Evolutionary conservation across 176 grass and related monocot species (phyloP).

Genomic region (Metroxylon sagu): DNA sequence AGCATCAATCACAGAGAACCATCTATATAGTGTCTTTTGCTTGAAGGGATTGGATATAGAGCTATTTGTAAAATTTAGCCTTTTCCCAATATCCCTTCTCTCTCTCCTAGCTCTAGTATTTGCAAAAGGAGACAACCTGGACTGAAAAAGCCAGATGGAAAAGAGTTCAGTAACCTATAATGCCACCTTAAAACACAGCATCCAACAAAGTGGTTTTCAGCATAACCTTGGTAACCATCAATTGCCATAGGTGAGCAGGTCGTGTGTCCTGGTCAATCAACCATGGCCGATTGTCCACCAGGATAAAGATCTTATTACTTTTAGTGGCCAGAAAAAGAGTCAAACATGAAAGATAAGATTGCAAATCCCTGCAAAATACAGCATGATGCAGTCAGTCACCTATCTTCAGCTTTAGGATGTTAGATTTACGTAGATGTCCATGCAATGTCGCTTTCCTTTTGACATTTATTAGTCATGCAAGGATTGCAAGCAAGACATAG

Average conservation of each 20-base stretch:
- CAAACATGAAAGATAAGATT: conserved; percentile 80
- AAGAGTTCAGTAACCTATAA: conserved; percentile 18
- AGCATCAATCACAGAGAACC: conserved; percentile 84
- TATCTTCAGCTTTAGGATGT: background rate
- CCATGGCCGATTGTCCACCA: conserved; percentile 85
- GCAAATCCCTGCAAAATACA: conserved; percentile 79
- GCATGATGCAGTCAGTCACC: background rate
- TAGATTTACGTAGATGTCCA: background rate
- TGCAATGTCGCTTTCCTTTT: too few relatives aligned
- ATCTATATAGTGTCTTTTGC: conserved; percentile 44
- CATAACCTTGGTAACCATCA: conserved; percentile 86
- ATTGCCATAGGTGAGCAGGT: conserved; percentile 86
- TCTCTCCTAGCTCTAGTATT: conserved; percentile 62
- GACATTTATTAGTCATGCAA: too few relatives aligned
- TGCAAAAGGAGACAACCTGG: conserved; percentile 78
- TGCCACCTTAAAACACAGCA: conserved; percentile 1
- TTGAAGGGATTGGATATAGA: conserved; percentile 32
- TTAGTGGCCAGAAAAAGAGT: conserved; percentile 67
- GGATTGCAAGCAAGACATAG: too few relatives aligned
- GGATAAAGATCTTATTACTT: conserved; percentile 71
- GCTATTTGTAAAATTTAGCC: conserved; percentile 38
- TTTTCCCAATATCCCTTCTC: conserved; percentile 45
- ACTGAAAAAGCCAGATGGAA: conserved; percentile 30
- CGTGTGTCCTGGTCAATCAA: conserved; percentile 61
- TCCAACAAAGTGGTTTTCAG: conserved; percentile 12